Evolutionary conservation across 805 yeast genomes (phyloP).

Genomic region (baker's yeast (Saccharomyces cerevisiae)): DNA sequence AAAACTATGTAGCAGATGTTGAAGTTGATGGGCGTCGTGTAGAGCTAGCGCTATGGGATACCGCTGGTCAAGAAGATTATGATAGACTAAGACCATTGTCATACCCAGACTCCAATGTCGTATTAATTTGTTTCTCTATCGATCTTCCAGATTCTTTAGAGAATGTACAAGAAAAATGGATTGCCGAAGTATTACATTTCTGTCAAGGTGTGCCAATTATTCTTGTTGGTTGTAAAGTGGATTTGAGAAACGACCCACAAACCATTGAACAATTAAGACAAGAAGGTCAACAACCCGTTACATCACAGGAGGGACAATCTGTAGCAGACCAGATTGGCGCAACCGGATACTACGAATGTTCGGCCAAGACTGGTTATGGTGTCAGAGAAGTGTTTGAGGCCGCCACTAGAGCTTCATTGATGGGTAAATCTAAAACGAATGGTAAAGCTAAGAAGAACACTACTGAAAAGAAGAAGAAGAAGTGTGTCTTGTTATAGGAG

Average conservation of each 20-base stretch:
- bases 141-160: conserved; percentile 89
- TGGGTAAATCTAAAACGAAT: conserved; percentile 38
- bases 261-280: conserved; percentile 68
- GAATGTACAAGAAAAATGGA: conserved; percentile 94
- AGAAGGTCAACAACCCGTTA: conserved; percentile 72
- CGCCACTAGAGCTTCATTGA: conserved; percentile 85
- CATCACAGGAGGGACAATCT: conserved; percentile 73
- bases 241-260: conserved; percentile 73
- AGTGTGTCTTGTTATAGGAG: conserved; percentile 59
- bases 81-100: conserved; percentile 87
- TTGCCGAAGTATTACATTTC: conserved; percentile 85
- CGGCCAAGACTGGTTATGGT: conserved; percentile 85
- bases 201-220: conserved; percentile 92
- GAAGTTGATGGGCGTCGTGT: conserved; percentile 87
- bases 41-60: conserved; percentile 94
- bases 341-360: conserved; percentile 78
- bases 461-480: conserved; percentile 51
- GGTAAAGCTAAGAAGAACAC: conserved; percentile 19
- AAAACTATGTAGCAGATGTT: conserved; percentile 95
- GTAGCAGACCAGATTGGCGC: conserved; percentile 90
- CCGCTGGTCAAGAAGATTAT: conserved; percentile 97
- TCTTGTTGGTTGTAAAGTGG: conserved; percentile 86
- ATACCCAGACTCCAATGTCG: conserved; percentile 88
- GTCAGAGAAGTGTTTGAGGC: conserved; percentile 89
- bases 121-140: conserved; percentile 82